Conservation (phyloP, 768 basidiomycete genomes). For the Phanerochaete sordida region DNA sequence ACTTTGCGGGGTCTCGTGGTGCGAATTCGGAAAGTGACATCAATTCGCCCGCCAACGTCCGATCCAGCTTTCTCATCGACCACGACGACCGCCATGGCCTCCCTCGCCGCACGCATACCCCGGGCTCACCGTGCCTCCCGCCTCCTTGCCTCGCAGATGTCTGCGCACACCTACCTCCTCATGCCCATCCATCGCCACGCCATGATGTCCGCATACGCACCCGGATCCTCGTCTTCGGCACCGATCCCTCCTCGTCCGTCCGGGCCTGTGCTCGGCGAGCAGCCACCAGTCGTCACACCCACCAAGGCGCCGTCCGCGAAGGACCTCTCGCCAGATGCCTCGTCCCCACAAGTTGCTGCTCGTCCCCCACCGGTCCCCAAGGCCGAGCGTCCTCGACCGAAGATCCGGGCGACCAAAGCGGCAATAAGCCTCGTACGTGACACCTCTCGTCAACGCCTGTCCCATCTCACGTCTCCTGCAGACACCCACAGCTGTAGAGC, state of each 20-base stretch:
- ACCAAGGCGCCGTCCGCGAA: conserved; percentile 28
- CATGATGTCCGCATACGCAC: conserved; percentile 64
- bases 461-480: conserved; percentile 27
- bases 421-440: conserved; percentile 63
- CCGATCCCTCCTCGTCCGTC: conserved; percentile 15
- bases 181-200: conserved; percentile 47
- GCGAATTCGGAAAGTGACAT: conserved; percentile 1
- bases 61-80: conserved; percentile 1
- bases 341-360: conserved; percentile 69
- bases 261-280: conserved; percentile 33
- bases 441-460: background rate
- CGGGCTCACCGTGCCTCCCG: conserved; percentile 9
- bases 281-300: conserved; percentile 52
- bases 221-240: conserved; percentile 27
- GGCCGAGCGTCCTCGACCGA: conserved; percentile 59
- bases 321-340: conserved; percentile 50
- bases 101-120: conserved; percentile 8
- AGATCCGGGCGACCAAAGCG: conserved; percentile 69
- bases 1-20: background rate
- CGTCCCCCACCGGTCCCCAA: conserved; percentile 70
- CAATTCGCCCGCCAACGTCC: conserved; percentile 4
- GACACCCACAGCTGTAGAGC: conserved; percentile 77
- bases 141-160: conserved; percentile 2
- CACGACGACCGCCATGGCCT: conserved; percentile 14
- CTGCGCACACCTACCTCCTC: conserved; percentile 22